Percentiles rank a stretch among this genome's conserved stretches.
Conservation (phyloP, 2,329 filamentous ascomycete species). For the Sporothrix euskadiensis region DNA sequence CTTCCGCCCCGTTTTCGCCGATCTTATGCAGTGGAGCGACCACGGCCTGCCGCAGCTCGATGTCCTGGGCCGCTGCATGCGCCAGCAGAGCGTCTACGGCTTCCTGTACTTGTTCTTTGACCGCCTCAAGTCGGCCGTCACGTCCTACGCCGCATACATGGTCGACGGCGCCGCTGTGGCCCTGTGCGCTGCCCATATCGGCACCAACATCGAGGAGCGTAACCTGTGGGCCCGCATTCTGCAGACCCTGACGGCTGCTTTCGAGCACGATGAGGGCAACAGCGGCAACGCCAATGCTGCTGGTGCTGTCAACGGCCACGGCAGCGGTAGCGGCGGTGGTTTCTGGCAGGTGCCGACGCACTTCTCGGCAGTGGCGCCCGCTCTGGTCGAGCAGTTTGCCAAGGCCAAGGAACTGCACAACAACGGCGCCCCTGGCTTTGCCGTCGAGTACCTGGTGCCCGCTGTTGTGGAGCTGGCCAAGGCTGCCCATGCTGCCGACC, state of each 20-base stretch:
- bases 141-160: conserved; percentile 83
- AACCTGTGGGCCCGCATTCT: conserved; percentile 70
- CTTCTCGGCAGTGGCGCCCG: conserved; percentile 70
- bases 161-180: conserved; percentile 71
- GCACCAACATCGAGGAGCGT: conserved; percentile 52
- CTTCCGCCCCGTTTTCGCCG: conserved; percentile 87
- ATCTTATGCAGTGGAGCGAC: conserved; percentile 79
- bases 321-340: conserved; percentile 6
- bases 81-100: conserved; percentile 75
- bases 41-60: conserved; percentile 64
- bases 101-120: conserved; percentile 81
- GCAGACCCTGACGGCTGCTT: conserved; percentile 69
- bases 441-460: conserved; percentile 62
- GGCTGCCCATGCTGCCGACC: conserved; percentile 79
- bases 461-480: conserved; percentile 77
- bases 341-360: conserved; percentile 95
- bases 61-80: conserved; percentile 55
- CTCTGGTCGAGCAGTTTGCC: conserved; percentile 67
- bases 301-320: not conserved
- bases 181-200: conserved; percentile 51
- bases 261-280: conserved; percentile 87
- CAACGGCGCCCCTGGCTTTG: conserved; percentile 36
- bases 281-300: not conserved
- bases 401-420: conserved; percentile 41
- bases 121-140: conserved; percentile 89